These are phyloP conservation scores for Calonectria fujianensis DNA, from an alignment of 2,329 filamentous ascomycete species.

Conservation along the genomic window DNA sequence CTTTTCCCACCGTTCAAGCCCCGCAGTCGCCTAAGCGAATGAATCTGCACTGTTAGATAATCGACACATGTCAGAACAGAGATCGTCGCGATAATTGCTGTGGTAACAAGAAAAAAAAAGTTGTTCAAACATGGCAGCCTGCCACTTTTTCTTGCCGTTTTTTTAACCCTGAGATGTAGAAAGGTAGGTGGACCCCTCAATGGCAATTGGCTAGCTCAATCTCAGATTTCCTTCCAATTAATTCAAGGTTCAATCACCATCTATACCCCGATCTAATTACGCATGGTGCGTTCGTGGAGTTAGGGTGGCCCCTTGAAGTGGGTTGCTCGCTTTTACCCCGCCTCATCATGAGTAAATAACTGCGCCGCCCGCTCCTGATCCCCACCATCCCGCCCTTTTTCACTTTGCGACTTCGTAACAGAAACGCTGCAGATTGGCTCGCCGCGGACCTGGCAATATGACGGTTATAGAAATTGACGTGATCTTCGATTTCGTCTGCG, in stretches of 20 bases:
- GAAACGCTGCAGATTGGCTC: background rate
- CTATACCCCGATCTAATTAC: background rate
- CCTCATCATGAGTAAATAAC: conserved; percentile 8
- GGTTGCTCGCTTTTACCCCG: background rate
- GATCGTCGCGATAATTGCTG: conserved; percentile 10
- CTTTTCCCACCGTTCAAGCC: background rate
- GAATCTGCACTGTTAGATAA: background rate
- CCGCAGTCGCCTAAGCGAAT: background rate
- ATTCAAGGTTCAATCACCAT: background rate
- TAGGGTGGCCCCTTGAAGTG: background rate
- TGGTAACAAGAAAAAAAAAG: conserved; percentile 7
- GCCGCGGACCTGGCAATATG: conserved; percentile 9
- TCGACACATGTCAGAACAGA: background rate
- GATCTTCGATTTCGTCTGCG: conserved; percentile 58
- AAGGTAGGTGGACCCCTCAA: background rate
- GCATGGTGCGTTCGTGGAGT: background rate
- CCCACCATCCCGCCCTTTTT: background rate
- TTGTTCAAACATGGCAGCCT: too few relatives aligned
- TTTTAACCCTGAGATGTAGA: background rate
- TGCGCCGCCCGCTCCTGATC: background rate
- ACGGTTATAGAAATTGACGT: conserved; percentile 52
- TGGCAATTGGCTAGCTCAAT: background rate
- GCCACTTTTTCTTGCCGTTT: background rate
- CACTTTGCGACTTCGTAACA: background rate
- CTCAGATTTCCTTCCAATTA: background rate